phyloP scores from a whole-genome alignment of 768 basidiomycete species.

The Galerina marginata region DNA sequence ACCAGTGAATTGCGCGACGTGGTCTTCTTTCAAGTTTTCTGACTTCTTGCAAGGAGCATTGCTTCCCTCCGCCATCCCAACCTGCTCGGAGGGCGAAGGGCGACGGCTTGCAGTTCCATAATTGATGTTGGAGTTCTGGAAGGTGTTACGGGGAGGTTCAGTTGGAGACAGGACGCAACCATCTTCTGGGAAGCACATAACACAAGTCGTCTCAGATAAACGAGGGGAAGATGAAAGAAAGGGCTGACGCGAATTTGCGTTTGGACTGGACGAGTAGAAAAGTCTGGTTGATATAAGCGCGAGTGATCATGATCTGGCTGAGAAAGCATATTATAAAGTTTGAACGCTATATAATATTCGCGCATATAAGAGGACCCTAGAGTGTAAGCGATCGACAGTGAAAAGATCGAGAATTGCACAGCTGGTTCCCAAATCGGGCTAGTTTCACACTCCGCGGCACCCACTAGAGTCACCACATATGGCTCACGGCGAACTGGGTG shows the following conservation, averaged over 20 bases:
- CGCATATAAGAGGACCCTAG: constrained; percentile 17
- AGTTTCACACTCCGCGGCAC: constrained; percentile 24
- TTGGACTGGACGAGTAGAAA: constrained; percentile 11
- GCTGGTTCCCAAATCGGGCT: constrained; percentile 5
- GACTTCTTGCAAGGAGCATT: not conserved
- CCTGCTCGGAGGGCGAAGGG: constrained; percentile 10
- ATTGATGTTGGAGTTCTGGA: not conserved
- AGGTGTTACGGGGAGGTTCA: not conserved
- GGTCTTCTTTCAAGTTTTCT: not conserved
- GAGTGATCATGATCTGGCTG: not conserved
- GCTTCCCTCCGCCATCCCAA: constrained; percentile 13
- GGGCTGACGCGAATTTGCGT: constrained; percentile 25
- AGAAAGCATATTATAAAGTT: not conserved
- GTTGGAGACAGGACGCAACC: not conserved
- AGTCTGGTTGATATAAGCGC: not conserved
- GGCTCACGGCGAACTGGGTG: constrained; percentile 5
- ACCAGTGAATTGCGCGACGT: constrained; percentile 10
- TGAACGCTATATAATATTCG: constrained; percentile 9
- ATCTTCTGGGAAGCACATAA: constrained; percentile 21
- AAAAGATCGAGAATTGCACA: constrained; percentile 18
- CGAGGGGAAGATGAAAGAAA: not conserved
- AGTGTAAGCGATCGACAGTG: constrained; percentile 19
- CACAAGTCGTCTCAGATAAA: not conserved
- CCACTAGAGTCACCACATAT: not conserved
- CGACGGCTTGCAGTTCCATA: not conserved